Conservation (phyloP, 176 grass and related monocot species). For the Carex cristatella region DNA sequence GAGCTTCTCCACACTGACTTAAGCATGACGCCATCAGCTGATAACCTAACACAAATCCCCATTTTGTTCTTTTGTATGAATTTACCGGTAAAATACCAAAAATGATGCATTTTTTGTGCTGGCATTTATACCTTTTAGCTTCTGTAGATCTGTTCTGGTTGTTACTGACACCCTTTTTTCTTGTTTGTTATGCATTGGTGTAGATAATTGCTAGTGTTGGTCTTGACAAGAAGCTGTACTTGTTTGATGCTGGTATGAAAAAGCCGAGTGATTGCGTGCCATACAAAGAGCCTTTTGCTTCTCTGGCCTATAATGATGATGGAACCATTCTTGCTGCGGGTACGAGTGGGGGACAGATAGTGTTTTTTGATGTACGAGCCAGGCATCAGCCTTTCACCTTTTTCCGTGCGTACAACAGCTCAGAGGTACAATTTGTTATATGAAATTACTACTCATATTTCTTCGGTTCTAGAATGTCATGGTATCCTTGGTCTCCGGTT, state of each 20-base stretch:
- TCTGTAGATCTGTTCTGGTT: background rate
- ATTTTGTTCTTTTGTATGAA: background rate
- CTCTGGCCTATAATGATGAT: conserved; percentile 86
- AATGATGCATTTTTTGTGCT: conserved; percentile 21
- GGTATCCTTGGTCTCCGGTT: conserved; percentile 3
- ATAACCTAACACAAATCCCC: background rate
- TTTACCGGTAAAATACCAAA: conserved; percentile 1
- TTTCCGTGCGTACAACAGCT: conserved; percentile 86
- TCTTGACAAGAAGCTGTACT: conserved; percentile 93
- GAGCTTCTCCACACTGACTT: background rate
- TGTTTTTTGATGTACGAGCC: conserved; percentile 94
- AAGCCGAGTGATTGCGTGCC: conserved; percentile 66
- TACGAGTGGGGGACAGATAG: conserved; percentile 85
- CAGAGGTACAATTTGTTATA: conserved; percentile 47
- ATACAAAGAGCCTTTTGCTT: conserved; percentile 86
- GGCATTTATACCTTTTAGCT: conserved; percentile 16
- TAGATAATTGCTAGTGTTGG: conserved; percentile 89
- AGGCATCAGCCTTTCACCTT: conserved; percentile 84
- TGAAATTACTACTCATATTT: background rate
- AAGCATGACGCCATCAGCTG: background rate
- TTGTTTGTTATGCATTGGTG: conserved; percentile 24
- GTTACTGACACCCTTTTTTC: conserved; percentile 1
- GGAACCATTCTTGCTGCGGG: conserved; percentile 84
- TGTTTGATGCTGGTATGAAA: conserved; percentile 61
- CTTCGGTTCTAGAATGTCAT: background rate